These are phyloP conservation scores for Tetraselmis chui DNA, from an alignment of 139 green algal genomes.

Conservation along the genomic window DNA sequence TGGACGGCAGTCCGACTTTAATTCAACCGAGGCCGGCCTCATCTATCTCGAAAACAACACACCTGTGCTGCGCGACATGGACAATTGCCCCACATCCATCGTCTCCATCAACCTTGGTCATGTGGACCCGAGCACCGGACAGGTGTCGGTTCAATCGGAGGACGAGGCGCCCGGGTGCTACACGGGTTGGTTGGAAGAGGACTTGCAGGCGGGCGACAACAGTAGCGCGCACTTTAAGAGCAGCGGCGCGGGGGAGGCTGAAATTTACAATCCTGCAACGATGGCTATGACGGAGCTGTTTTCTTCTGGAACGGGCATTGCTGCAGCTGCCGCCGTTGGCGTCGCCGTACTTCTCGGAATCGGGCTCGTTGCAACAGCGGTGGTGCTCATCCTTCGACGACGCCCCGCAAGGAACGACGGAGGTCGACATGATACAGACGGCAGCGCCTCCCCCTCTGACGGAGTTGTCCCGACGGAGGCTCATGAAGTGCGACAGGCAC, in stretches of 20 bases:
- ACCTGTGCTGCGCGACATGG: not conserved
- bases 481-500: too few species aligned
- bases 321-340: not conserved
- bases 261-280: not conserved
- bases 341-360: not conserved
- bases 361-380: not conserved
- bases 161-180: not conserved
- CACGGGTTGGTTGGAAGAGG: not conserved
- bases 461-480: too few species aligned
- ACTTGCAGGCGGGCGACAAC: not conserved
- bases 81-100: not conserved
- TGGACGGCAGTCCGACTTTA: too few species aligned
- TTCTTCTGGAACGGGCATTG: not conserved
- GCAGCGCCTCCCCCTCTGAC: too few species aligned
- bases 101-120: not conserved
- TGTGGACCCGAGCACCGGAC: not conserved
- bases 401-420: too few species aligned
- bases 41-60: not conserved
- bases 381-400: too few species aligned
- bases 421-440: too few species aligned
- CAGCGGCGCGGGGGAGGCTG: not conserved
- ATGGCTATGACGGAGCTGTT: not conserved
- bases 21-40: too few species aligned
- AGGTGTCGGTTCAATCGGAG: not conserved
- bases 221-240: not conserved